Percentiles rank a stretch among this genome's conserved stretches.
These are phyloP conservation scores for Haplosporangium gracile DNA, from an alignment of 192 early-diverging fungal species.

Conservation along the genomic window DNA sequence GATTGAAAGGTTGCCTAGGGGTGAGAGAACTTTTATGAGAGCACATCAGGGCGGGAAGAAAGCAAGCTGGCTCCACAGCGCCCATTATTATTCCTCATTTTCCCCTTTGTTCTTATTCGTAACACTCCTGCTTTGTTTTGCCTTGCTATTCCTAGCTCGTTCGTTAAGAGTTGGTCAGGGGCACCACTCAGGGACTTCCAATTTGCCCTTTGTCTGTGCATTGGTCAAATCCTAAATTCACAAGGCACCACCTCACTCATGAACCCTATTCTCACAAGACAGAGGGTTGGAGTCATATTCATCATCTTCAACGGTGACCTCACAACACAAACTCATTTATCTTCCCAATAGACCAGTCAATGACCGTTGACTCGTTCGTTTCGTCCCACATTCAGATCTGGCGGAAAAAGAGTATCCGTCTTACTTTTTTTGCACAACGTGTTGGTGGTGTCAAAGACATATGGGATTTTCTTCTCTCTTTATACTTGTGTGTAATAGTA, in stretches of 20 bases:
- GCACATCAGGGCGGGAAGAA: neutral
- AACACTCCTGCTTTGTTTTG: too few species aligned
- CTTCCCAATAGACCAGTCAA: neutral
- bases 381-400: neutral
- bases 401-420: conserved; percentile 5
- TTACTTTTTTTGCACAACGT: neutral
- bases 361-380: too few species aligned
- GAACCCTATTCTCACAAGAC: conserved; percentile 5
- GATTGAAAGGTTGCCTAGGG: neutral
- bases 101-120: too few species aligned
- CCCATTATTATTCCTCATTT: neutral
- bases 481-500: neutral
- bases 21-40: neutral
- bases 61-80: neutral
- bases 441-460: neutral
- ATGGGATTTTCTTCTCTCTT: neutral
- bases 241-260: neutral
- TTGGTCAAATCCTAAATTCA: conserved; percentile 10
- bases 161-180: neutral
- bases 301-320: neutral
- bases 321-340: neutral
- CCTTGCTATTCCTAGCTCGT: neutral
- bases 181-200: neutral
- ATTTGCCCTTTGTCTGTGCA: conserved; percentile 3
- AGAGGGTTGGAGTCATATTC: neutral